These are phyloP conservation scores for Grosmannia penicillata DNA, from an alignment of 2,329 filamentous ascomycete species.

Conservation along the genomic window DNA sequence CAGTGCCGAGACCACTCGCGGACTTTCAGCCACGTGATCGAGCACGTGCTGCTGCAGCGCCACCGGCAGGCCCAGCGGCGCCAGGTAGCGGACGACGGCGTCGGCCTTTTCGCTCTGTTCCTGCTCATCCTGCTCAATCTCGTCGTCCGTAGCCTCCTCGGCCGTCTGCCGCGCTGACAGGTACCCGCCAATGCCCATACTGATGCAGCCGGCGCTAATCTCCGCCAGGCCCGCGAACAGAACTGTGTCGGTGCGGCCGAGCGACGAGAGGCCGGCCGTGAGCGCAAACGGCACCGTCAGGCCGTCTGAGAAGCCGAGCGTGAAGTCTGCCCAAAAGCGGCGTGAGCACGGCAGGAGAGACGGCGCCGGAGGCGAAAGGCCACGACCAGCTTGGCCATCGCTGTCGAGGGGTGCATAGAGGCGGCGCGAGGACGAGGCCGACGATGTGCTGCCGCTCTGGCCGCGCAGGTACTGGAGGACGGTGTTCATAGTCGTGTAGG, in stretches of 20 bases:
- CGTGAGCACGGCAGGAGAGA: conserved; percentile 13
- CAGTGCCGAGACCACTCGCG: conserved; percentile 1
- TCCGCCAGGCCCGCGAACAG: conserved; percentile 57
- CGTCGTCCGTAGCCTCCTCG: conserved; percentile 5
- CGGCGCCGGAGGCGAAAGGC: background rate
- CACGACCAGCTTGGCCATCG: background rate
- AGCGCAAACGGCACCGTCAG: conserved; percentile 63
- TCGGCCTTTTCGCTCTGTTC: background rate
- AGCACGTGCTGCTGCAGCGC: conserved; percentile 10
- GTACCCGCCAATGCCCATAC: conserved; percentile 60
- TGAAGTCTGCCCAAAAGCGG: conserved; percentile 46
- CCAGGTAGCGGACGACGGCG: conserved; percentile 9
- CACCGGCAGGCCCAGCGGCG: conserved; percentile 9
- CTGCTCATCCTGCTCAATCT: conserved; percentile 8
- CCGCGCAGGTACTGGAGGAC: background rate
- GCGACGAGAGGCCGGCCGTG: conserved; percentile 50
- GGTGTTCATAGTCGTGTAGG: no score
- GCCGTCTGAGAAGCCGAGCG: conserved; percentile 60
- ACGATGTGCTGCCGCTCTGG: background rate
- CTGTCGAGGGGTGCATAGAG: background rate
- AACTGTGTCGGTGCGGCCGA: conserved; percentile 45
- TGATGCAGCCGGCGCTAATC: conserved; percentile 55
- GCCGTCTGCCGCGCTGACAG: conserved; percentile 33
- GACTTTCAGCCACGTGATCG: conserved; percentile 7
- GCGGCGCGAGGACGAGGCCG: background rate